Evolutionary conservation across 345 rosid genomes (phyloP), one percentile per base, ranked within the genome.

Genomic region (Kandelia obovata): DNA sequence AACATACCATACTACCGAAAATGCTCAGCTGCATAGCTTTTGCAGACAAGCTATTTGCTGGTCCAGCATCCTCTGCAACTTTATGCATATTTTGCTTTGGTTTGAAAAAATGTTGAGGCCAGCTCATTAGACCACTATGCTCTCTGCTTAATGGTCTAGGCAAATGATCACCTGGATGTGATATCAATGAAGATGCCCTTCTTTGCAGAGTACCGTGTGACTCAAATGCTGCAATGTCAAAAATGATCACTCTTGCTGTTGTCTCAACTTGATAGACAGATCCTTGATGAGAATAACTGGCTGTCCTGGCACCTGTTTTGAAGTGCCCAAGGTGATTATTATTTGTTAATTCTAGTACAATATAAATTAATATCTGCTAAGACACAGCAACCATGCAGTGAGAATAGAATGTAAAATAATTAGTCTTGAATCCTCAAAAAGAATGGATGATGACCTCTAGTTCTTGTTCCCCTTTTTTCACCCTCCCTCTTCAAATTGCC

Each of bases 1-100:
- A 68, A 23, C 81, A 31, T 83, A 95, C 96, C 98, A 58, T 86
- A 85, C 92, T 86, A 71, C 98, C 99, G 61, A 78, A 92, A 65
- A 84, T 82, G 83, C 92, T 78, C 61, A 90, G 78, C 46, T 88
- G 89, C 91, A 83, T 88, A 32, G 98, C 99, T 85, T 82, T 82
- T 52, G 83, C 83, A 46, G 97, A 85, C 63, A 95, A 85, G 78
- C 78, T 91, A 62, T 77, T 76, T 21, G 75, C 17, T n/a, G 72
- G 75, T 57, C 6, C 76, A 71, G 26, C 63, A 26, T 31, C 51
- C 66, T 52, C 83, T 65, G 39, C 70, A 39, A 6, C 26, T 60
- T 61, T 75, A 53, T 69, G 79, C 66, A 71, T 64, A 4, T 47
- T 71, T 56, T 79, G 83, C 60, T 69, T 52, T 32, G 72, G 69